phyloP scores from a whole-genome alignment of 2,329 filamentous ascomycete genomes.

The Rutstroemia sp. region DNA sequence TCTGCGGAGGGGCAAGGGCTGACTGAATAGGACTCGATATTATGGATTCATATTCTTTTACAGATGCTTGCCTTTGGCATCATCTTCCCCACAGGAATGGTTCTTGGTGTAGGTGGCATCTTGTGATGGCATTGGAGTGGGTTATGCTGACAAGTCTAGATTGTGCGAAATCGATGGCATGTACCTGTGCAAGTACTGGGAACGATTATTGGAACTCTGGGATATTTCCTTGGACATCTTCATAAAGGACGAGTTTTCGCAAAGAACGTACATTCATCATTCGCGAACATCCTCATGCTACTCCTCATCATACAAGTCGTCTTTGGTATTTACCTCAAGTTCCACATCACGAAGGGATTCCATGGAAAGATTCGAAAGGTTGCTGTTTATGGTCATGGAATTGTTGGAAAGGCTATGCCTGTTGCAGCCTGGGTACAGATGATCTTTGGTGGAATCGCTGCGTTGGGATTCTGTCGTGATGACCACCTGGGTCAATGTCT shows the following conservation, averaged over 20 bases:
- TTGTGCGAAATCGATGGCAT: constrained; percentile 87
- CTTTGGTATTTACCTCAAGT: constrained; percentile 77
- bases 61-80: constrained; percentile 85
- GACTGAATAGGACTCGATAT: constrained; percentile 58
- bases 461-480: constrained; percentile 84
- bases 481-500: constrained; percentile 89
- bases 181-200: constrained; percentile 78
- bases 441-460: constrained; percentile 89
- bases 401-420: constrained; percentile 83
- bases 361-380: constrained; percentile 68
- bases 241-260: constrained; percentile 86
- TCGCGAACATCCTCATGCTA: constrained; percentile 74
- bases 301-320: constrained; percentile 69
- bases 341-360: constrained; percentile 81
- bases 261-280: constrained; percentile 71
- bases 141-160: constrained; percentile 41
- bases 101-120: constrained; percentile 66
- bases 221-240: constrained; percentile 85
- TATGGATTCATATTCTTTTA: constrained; percentile 92
- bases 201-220: constrained; percentile 67
- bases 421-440: constrained; percentile 87
- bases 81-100: constrained; percentile 91
- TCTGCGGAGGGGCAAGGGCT: constrained; percentile 22
- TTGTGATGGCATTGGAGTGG: not conserved
- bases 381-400: constrained; percentile 65